phyloP scores from a whole-genome alignment of 305 asterid species.

The Euphrasia arctica region DNA sequence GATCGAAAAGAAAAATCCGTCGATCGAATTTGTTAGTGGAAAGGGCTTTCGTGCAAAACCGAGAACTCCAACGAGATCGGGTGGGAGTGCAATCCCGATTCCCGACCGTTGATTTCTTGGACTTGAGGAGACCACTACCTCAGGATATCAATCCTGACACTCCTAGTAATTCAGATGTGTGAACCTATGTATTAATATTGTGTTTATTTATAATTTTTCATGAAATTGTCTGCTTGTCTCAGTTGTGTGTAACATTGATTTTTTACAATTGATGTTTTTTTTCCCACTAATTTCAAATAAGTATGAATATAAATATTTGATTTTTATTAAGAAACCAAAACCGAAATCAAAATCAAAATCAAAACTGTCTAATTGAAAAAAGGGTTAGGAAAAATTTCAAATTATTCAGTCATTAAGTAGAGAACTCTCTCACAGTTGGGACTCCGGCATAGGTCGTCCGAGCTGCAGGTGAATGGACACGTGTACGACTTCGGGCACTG shows the following conservation, averaged over 20 bases:
- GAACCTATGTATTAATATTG: neutral
- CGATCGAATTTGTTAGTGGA: conserved; percentile 28
- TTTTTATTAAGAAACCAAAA: no score
- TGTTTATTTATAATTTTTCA: neutral
- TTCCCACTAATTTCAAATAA: neutral
- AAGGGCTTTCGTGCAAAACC: conserved; percentile 16
- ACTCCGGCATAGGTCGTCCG: conserved; percentile 48
- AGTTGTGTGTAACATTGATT: neutral
- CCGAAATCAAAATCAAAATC: neutral
- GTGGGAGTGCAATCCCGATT: conserved; percentile 60
- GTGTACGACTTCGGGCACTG: conserved; percentile 40
- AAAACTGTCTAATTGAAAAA: neutral
- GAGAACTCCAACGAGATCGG: conserved; percentile 25
- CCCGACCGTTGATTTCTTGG: conserved; percentile 85
- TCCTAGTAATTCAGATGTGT: conserved; percentile 31
- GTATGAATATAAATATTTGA: neutral
- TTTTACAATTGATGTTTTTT: no score
- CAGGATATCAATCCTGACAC: conserved; percentile 30
- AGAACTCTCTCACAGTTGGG: conserved; percentile 20
- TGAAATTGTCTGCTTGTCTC: neutral
- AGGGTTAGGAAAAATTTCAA: neutral
- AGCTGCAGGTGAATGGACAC: conserved; percentile 72
- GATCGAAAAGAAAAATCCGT: conserved; percentile 32
- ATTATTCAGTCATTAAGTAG: neutral
- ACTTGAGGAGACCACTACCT: conserved; percentile 65